Percentiles rank a stretch among this genome's conserved stretches.
These are phyloP conservation scores for Neurospora sp. DNA, from an alignment of 495 filamentous ascomycete genomes.

Conservation along the genomic window DNA sequence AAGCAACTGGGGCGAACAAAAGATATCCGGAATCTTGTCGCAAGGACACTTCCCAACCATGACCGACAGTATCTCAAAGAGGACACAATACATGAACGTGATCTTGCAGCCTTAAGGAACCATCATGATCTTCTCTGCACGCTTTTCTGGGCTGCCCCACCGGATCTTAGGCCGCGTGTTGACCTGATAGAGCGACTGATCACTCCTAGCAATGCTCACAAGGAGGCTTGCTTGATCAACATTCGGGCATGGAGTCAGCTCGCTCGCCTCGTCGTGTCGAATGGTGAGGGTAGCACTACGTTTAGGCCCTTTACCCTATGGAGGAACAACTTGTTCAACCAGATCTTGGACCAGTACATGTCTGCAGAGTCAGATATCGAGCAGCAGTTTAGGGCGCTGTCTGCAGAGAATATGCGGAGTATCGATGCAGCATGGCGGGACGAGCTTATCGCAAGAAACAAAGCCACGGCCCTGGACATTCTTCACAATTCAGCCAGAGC, in stretches of 20 bases:
- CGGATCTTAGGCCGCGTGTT: constrained; percentile 56
- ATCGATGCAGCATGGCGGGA: constrained; percentile 30
- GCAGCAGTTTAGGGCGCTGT: constrained; percentile 33
- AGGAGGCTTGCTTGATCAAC: constrained; percentile 75
- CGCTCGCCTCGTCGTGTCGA: constrained; percentile 61
- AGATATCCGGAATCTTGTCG: constrained; percentile 65
- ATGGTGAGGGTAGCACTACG: constrained; percentile 37
- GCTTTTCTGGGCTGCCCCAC: constrained; percentile 76
- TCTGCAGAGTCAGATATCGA: constrained; percentile 39
- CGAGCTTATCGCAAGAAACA: constrained; percentile 32
- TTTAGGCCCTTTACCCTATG: constrained; percentile 58
- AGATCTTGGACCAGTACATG: constrained; percentile 38
- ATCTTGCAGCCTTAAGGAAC: constrained; percentile 81
- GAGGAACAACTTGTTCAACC: constrained; percentile 47
- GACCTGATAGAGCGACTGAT: constrained; percentile 69
- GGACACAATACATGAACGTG: constrained; percentile 56
- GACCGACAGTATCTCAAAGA: constrained; percentile 81
- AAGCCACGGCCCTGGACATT: constrained; percentile 35
- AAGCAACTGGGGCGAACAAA: constrained; percentile 49
- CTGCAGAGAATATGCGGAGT: constrained; percentile 20
- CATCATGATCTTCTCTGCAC: constrained; percentile 89
- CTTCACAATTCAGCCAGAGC: constrained; percentile 29
- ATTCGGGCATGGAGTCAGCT: constrained; percentile 74
- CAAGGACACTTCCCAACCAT: constrained; percentile 80
- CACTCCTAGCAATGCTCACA: constrained; percentile 67